A percentile compares a stretch with the other conserved stretches of the same genome.
These are phyloP conservation scores for Solanum piurae DNA, from an alignment of 257 asterid species.

Conservation along the genomic window DNA sequence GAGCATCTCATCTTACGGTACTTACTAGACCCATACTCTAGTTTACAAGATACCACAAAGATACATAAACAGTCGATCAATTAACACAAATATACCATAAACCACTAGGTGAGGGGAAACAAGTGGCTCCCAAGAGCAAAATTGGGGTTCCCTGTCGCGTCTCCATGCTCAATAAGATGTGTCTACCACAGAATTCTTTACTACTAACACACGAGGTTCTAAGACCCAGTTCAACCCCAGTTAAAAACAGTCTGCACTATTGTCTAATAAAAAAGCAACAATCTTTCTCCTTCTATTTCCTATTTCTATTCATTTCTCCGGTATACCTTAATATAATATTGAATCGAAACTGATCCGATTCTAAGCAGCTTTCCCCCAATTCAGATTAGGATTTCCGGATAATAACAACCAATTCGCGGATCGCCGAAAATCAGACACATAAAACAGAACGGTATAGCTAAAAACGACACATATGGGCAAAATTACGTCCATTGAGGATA, in stretches of 20 bases:
- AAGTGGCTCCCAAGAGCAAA: background rate
- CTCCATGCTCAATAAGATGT: background rate
- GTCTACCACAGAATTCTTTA: background rate
- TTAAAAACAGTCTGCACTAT: background rate
- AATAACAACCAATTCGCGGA: background rate
- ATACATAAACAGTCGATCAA: background rate
- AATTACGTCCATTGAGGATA: background rate
- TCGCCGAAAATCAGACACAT: background rate
- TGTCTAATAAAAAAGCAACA: background rate
- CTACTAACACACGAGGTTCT: background rate
- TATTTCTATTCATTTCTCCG: background rate
- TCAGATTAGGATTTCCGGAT: background rate
- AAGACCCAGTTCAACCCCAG: background rate
- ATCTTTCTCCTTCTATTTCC: background rate
- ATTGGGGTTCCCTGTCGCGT: background rate
- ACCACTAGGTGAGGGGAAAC: no score
- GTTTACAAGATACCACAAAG: no score
- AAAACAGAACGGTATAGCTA: background rate
- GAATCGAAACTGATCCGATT: background rate
- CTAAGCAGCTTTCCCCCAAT: background rate
- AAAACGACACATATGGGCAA: background rate
- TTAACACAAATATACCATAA: background rate
- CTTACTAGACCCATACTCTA: background rate
- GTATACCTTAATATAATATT: background rate
- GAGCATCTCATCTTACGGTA: background rate